These are phyloP conservation scores for Tagetes patula DNA, from an alignment of 129 eudicot species.

Conservation along the genomic window DNA sequence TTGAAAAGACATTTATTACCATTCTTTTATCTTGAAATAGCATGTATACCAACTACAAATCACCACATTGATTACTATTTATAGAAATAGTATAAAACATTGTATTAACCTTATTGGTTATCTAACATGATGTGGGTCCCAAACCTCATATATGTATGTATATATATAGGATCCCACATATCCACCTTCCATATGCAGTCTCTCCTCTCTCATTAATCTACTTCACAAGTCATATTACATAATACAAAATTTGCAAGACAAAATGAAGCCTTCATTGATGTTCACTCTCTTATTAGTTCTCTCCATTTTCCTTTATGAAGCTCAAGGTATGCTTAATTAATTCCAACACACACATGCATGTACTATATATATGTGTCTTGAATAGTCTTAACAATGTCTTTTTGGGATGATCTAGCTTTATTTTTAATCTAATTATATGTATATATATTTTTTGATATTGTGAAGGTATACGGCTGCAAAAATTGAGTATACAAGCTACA, in stretches of 20 bases:
- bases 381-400: neutral
- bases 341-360: neutral
- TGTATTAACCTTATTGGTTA: conserved; percentile 21
- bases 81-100: conserved; percentile 14
- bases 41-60: neutral
- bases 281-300: conserved; percentile 37
- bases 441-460: neutral
- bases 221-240: neutral
- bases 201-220: conserved; percentile 17
- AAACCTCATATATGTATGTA: conserved; percentile 18
- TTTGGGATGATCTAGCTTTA: neutral
- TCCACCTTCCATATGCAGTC: conserved; percentile 19
- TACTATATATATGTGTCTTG: neutral
- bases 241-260: neutral
- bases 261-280: conserved; percentile 44
- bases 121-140: conserved; percentile 26
- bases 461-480: conserved; percentile 49
- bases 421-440: neutral
- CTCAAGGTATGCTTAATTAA: conserved; percentile 50
- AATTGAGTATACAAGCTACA: conserved; percentile 23
- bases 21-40: neutral
- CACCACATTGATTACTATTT: conserved; percentile 7
- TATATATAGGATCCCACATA: conserved; percentile 28
- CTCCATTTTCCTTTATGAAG: conserved; percentile 44
- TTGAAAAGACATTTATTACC: neutral